Conservation (phyloP, 75 land plant genomes). For the Pinus taeda region DNA sequence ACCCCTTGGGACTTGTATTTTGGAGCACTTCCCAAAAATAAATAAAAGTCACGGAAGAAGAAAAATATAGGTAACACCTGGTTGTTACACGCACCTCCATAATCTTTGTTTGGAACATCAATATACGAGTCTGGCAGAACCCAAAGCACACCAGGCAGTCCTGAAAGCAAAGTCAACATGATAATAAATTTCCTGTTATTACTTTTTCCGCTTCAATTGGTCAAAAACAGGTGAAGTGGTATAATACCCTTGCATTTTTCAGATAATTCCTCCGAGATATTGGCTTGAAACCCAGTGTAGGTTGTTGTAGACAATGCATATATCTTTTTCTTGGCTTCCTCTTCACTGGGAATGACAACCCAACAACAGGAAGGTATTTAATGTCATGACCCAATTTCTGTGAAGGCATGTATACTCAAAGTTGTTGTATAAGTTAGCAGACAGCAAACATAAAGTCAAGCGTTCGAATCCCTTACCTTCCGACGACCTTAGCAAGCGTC, state of each 20-base stretch:
- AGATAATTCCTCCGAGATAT: constrained; percentile 63
- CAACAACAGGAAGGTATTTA: neutral
- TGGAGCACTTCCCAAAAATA: too few relatives aligned
- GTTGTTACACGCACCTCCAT: constrained; percentile 49
- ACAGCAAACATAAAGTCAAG: too few relatives aligned
- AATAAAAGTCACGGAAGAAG: too few relatives aligned
- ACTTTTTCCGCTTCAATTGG: neutral
- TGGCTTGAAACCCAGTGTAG: constrained; percentile 79
- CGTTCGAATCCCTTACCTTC: constrained; percentile 39
- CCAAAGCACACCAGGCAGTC: constrained; percentile 82
- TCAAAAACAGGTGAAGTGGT: neutral
- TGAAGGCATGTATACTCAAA: too few relatives aligned
- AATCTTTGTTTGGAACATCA: constrained; percentile 80
- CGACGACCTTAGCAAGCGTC: constrained; percentile 74
- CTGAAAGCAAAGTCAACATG: constrained; percentile 17
- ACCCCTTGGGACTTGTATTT: too few relatives aligned
- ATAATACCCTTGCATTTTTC: constrained; percentile 71
- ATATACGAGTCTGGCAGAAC: constrained; percentile 80
- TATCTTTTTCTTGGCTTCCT: constrained; percentile 85
- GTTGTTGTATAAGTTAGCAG: too few relatives aligned
- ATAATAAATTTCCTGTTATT: neutral
- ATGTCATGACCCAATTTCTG: too few relatives aligned
- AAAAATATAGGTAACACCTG: neutral
- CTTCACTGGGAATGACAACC: constrained; percentile 48
- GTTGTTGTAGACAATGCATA: constrained; percentile 78